These are phyloP conservation scores for Hyphopichia khmerensis DNA, from an alignment of 1,139 yeast genomes.

Conservation along the genomic window DNA sequence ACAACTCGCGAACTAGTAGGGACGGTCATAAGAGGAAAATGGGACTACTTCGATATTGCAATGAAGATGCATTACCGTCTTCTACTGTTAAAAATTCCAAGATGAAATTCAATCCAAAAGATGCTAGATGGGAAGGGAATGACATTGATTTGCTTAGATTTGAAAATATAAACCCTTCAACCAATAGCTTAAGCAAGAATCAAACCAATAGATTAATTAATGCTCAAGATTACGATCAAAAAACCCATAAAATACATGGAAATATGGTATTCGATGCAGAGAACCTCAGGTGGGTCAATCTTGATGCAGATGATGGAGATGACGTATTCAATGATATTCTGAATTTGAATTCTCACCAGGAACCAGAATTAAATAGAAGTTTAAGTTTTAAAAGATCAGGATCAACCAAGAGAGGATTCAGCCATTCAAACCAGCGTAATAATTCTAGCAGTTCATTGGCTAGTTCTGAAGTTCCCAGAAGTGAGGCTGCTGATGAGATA, in stretches of 20 bases:
- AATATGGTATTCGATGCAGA: conserved; percentile 65
- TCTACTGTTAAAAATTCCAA: conserved; percentile 14
- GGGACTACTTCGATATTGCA: conserved; percentile 34
- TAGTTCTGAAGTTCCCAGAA: not conserved
- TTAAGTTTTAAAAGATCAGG: conserved; percentile 15
- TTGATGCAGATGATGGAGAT: conserved; percentile 34
- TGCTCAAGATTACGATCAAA: conserved; percentile 8
- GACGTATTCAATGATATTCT: conserved; percentile 58
- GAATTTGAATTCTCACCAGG: conserved; percentile 16
- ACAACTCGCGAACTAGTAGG: not conserved
- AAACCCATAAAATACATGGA: conserved; percentile 20
- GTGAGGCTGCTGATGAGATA: conserved; percentile 17
- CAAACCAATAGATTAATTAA: conserved; percentile 21
- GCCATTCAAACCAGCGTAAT: conserved; percentile 38
- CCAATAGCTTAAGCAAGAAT: not conserved
- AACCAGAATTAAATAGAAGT: conserved; percentile 2
- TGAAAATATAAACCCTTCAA: conserved; percentile 24
- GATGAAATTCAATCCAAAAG: conserved; percentile 57
- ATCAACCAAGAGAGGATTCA: conserved; percentile 16
- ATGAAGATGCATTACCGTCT: conserved; percentile 21
- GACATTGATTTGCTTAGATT: conserved; percentile 55
- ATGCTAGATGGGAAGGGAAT: conserved; percentile 68
- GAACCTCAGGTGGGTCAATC: conserved; percentile 55
- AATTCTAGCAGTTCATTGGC: conserved; percentile 22
- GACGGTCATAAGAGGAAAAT: conserved; percentile 15